Evolutionary conservation across 345 rosid genomes (phyloP).

Genomic region (Eucalyptus virginea): DNA sequence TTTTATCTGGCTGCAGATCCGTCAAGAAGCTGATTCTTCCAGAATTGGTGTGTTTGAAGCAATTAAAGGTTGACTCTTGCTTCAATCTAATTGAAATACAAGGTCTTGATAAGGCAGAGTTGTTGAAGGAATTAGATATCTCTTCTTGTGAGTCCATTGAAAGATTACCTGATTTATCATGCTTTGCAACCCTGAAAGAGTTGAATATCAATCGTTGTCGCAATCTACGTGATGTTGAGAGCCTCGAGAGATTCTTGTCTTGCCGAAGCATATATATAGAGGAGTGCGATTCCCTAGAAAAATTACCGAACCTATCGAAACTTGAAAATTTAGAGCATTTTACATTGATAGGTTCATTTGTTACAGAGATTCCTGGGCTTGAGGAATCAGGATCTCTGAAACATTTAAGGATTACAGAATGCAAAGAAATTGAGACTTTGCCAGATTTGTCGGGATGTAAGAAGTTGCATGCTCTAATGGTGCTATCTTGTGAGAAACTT

Average conservation of each 20-base stretch:
- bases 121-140: not conserved
- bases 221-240: no score
- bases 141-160: not conserved
- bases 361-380: no score
- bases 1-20: no score
- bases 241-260: no score
- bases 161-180: not conserved
- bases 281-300: rapidly evolving
- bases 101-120: not conserved
- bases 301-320: not conserved
- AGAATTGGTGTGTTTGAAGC: not conserved
- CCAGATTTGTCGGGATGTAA: not conserved
- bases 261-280: no score
- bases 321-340: not conserved
- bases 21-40: not conserved
- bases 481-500: no score
- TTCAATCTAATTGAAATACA: rapidly evolving
- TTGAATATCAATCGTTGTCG: no score
- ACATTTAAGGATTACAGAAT: no score
- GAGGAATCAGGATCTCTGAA: no score
- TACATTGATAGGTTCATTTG: no score
- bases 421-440: not conserved
- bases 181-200: not conserved
- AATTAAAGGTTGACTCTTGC: not conserved
- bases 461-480: rapidly evolving